phyloP scores from a whole-genome alignment of 129 eudicot species.

The Sambucus nigra region DNA sequence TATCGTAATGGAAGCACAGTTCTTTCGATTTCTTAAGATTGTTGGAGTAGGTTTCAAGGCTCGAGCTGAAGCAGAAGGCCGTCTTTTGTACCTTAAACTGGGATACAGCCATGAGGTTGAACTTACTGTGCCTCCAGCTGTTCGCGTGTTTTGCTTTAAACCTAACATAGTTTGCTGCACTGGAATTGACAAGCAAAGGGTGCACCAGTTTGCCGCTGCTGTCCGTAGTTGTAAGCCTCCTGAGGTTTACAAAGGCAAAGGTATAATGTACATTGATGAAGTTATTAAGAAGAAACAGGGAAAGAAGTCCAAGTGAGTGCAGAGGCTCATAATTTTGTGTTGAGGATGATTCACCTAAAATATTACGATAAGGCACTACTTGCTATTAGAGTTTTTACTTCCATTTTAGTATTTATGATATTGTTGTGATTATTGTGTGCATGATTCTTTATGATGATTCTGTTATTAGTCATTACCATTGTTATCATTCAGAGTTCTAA shows the following conservation, averaged over 20 bases:
- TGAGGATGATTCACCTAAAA: background rate
- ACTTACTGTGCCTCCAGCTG: slow-evolving; percentile 17
- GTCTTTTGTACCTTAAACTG: slow-evolving; percentile 8
- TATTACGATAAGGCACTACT: background rate
- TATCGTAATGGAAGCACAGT: slow-evolving; percentile 4
- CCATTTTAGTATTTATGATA: no score
- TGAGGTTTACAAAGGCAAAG: no score
- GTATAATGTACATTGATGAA: no score
- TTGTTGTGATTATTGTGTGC: no score
- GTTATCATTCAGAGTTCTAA: no score
- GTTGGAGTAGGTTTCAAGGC: slow-evolving; percentile 18
- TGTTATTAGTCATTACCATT: no score
- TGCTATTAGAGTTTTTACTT: no score
- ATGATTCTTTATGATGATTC: no score
- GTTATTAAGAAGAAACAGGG: no score
- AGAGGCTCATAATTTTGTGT: no score
- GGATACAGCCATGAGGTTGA: slow-evolving; percentile 20
- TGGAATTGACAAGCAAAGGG: slow-evolving; percentile 16
- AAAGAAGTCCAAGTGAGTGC: no score
- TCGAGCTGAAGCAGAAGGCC: slow-evolving; percentile 13
- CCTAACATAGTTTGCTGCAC: slow-evolving; percentile 15
- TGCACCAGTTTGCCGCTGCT: slow-evolving; percentile 17
- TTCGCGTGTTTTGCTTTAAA: slow-evolving; percentile 15
- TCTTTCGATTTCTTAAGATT: slow-evolving; percentile 16
- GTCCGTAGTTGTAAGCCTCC: slow-evolving; percentile 18